Conservation (phyloP, 371 early-diverging fungal genomes). For the Rhizopus arrhizus region DNA sequence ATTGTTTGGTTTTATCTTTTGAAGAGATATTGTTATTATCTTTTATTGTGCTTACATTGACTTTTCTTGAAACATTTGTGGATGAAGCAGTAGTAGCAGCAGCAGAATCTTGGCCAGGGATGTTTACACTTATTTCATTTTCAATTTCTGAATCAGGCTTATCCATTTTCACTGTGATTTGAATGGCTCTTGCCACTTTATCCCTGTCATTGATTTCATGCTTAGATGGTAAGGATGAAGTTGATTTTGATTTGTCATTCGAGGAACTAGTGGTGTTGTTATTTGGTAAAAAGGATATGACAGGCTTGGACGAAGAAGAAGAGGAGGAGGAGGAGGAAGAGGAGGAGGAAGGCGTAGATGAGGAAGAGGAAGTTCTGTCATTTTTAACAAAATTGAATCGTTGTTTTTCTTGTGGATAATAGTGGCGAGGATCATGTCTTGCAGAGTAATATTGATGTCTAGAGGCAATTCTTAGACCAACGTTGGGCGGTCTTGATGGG, state of each 20-base stretch:
- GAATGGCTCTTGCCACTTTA: background rate
- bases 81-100: background rate
- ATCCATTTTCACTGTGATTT: background rate
- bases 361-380: background rate
- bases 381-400: conserved; percentile 2
- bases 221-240: background rate
- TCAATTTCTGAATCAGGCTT: background rate
- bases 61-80: too few species aligned
- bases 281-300: background rate
- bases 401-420: background rate
- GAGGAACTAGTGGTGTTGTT: background rate
- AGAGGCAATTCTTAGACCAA: background rate
- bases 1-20: too few species aligned
- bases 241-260: background rate
- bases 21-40: too few species aligned
- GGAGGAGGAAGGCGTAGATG: too few species aligned
- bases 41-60: too few species aligned
- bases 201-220: background rate
- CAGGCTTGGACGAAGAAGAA: background rate
- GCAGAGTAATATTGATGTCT: background rate
- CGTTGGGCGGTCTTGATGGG: background rate
- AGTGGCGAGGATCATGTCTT: background rate
- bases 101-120: background rate
- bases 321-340: background rate
- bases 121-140: background rate